Conservation (phyloP, 192 early-diverging fungal genomes). For the Coemansia sp. region DNA sequence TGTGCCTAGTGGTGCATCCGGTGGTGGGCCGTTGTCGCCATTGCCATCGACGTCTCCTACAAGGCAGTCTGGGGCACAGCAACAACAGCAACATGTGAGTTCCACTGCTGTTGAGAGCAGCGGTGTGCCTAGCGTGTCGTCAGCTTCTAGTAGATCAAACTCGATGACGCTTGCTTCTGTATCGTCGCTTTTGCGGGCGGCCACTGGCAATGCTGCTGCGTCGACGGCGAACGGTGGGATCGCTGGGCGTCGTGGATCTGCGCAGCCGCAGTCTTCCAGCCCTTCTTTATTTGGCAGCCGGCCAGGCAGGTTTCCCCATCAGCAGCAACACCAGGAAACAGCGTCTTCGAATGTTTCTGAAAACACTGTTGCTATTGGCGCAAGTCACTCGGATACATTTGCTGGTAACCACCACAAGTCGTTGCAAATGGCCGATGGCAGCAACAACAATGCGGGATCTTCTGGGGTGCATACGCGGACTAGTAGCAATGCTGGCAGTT, state of each 20-base stretch:
- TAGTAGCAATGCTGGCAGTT: conserved; percentile 30
- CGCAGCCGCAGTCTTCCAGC: conserved; percentile 4
- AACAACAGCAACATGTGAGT: background rate
- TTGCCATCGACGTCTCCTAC: background rate
- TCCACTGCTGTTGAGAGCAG: background rate
- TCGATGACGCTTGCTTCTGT: conserved; percentile 52
- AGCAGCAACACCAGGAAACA: conserved; percentile 4
- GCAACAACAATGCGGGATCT: background rate
- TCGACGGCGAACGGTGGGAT: background rate
- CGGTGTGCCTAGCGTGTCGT: background rate
- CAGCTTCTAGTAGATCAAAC: conserved; percentile 32
- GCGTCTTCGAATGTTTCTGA: background rate
- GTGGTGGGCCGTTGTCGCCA: background rate
- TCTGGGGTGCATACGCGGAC: conserved; percentile 22
- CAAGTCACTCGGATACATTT: background rate
- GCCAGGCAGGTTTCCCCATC: background rate
- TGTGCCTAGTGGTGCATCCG: background rate
- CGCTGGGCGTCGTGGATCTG: conserved; percentile 7
- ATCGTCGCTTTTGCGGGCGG: conserved; percentile 51
- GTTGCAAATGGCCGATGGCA: background rate
- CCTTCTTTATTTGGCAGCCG: background rate
- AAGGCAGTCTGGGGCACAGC: background rate
- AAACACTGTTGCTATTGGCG: background rate
- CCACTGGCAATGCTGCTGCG: conserved; percentile 33
- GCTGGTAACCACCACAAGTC: background rate